Evolutionary conservation across 2,329 filamentous ascomycete species (phyloP).

Genomic region (Fusarium aywerte): DNA sequence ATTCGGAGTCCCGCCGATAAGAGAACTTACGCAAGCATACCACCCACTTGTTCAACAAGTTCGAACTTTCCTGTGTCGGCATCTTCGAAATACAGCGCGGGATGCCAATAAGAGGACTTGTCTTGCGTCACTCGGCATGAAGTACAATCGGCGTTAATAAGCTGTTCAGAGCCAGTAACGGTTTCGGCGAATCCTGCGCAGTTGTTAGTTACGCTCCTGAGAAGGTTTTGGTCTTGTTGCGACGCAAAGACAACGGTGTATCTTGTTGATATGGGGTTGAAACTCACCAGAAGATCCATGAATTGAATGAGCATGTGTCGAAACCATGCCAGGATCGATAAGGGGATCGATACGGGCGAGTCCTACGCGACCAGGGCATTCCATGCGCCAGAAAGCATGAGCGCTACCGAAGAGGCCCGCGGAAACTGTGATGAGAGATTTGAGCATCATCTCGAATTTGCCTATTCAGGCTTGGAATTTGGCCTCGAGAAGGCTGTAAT

Average conservation of each 20-base stretch:
- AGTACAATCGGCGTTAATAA: conserved; percentile 75
- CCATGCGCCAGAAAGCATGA: conserved; percentile 88
- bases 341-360: conserved; percentile 82
- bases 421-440: conserved; percentile 48
- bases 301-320: conserved; percentile 77
- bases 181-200: conserved; percentile 70
- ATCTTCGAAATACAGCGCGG: conserved; percentile 80
- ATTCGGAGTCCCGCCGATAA: not conserved
- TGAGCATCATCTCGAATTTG: conserved; percentile 48
- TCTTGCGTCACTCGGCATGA: conserved; percentile 84
- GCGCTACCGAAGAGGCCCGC: conserved; percentile 54
- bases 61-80: conserved; percentile 70
- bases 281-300: conserved; percentile 80
- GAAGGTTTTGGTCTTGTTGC: not conserved
- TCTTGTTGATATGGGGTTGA: accelerated
- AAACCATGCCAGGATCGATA: conserved; percentile 67
- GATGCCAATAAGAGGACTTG: conserved; percentile 90
- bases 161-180: conserved; percentile 65
- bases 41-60: conserved; percentile 78
- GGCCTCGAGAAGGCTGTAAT: conserved; percentile 15
- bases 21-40: conserved; percentile 81
- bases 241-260: not conserved
- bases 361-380: conserved; percentile 77
- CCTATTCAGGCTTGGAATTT: conserved; percentile 44
- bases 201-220: conserved; percentile 29